Conservation (phyloP, 306 rosid genomes). For the Prunus kanzakura region DNA sequence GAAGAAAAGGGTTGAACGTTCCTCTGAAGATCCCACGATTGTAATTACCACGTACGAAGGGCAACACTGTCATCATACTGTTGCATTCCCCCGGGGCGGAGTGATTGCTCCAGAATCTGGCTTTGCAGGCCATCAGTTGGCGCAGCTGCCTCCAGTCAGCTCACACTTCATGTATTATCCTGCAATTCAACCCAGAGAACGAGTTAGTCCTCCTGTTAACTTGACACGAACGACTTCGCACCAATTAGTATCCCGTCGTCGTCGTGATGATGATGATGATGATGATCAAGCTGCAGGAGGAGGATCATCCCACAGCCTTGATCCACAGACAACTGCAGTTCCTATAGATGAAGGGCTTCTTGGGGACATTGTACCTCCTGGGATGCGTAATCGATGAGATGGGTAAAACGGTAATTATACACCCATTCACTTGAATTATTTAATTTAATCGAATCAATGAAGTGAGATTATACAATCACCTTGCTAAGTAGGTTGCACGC, state of each 20-base stretch:
- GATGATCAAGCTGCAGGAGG: constrained; percentile 16
- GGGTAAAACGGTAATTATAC: background rate
- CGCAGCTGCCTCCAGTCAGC: constrained; percentile 30
- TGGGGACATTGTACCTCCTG: constrained; percentile 81
- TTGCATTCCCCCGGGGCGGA: constrained; percentile 70
- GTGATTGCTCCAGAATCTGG: constrained; percentile 39
- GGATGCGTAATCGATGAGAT: constrained; percentile 58
- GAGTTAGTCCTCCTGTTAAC: constrained; percentile 6
- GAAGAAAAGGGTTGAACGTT: constrained; percentile 95
- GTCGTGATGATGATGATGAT: background rate
- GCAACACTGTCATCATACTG: constrained; percentile 87
- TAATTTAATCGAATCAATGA: background rate
- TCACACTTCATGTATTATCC: constrained; percentile 57
- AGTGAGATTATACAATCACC: background rate
- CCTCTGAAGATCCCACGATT: constrained; percentile 69
- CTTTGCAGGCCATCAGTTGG: constrained; percentile 25
- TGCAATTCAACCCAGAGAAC: constrained; percentile 31
- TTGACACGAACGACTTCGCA: constrained; percentile 7
- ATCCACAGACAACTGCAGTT: background rate
- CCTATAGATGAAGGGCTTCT: constrained; percentile 71
- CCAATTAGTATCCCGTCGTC: constrained; percentile 5
- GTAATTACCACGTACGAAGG: constrained; percentile 98
- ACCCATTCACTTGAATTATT: background rate
- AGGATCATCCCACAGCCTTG: constrained; percentile 14
- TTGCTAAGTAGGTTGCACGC: background rate